Conservation (phyloP, 2,329 filamentous ascomycete genomes). For the Paecilomyces formosus region DNA sequence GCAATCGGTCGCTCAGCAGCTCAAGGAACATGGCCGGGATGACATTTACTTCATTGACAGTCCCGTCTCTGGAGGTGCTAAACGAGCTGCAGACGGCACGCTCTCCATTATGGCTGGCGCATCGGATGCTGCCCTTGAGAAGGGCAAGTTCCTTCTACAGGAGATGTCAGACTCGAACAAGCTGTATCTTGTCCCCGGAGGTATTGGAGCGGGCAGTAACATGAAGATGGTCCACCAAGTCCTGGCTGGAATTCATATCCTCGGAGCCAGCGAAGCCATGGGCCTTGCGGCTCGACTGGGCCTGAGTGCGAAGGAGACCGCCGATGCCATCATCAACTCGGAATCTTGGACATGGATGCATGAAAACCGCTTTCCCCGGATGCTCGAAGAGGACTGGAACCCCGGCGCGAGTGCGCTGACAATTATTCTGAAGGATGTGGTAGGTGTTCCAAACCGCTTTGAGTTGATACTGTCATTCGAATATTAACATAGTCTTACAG, state of each 20-base stretch:
- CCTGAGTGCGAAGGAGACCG: constrained; percentile 40
- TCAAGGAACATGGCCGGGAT: constrained; percentile 47
- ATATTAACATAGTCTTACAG: constrained; percentile 13
- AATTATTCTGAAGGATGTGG: constrained; percentile 54
- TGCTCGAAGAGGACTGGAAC: constrained; percentile 45
- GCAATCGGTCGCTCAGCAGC: constrained; percentile 50
- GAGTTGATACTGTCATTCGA: not conserved
- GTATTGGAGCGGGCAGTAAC: constrained; percentile 53
- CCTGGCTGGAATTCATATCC: constrained; percentile 56
- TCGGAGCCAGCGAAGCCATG: constrained; percentile 53
- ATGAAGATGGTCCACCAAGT: constrained; percentile 61
- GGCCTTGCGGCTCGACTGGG: constrained; percentile 52
- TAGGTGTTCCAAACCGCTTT: constrained; percentile 11
- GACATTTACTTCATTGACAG: constrained; percentile 64
- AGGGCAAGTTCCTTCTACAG: constrained; percentile 52
- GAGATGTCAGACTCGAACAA: constrained; percentile 54
- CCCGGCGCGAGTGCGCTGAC: constrained; percentile 53
- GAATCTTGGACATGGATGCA: constrained; percentile 56
- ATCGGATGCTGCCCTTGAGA: constrained; percentile 48
- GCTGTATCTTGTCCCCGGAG: constrained; percentile 55
- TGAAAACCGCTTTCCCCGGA: constrained; percentile 51
- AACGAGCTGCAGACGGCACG: constrained; percentile 62
- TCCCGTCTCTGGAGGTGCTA: constrained; percentile 64
- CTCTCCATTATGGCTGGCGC: constrained; percentile 69
- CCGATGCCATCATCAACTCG: constrained; percentile 39